Conservation (phyloP, 192 early-diverging fungal species). For the Piromyces sp. region DNA sequence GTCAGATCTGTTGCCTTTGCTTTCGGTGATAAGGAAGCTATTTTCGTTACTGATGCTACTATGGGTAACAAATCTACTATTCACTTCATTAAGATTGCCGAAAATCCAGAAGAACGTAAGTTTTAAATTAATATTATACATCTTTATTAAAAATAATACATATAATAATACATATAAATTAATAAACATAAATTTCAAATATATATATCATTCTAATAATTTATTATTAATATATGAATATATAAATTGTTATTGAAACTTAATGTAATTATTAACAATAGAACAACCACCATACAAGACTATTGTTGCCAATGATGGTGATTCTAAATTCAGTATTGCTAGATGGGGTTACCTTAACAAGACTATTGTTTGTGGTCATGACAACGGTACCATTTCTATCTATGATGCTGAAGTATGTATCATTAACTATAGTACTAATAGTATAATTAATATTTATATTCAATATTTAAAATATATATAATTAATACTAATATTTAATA, state of each 20-base stretch:
- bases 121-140: background rate
- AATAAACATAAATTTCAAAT: no score
- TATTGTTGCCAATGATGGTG: constrained; percentile 42
- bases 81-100: constrained; percentile 61
- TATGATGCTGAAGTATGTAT: constrained; percentile 59
- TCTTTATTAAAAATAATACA: no score
- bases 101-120: constrained; percentile 34
- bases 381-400: constrained; percentile 75
- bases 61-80: constrained; percentile 85
- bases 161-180: no score
- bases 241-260: no score
- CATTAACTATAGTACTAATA: background rate
- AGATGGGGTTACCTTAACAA: constrained; percentile 84
- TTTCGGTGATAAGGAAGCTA: constrained; percentile 67
- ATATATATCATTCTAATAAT: no score
- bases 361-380: constrained; percentile 84
- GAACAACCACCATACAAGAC: constrained; percentile 16
- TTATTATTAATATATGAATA: no score
- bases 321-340: constrained; percentile 74
- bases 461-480: no score
- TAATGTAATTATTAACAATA: background rate
- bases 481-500: no score
- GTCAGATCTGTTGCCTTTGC: constrained; percentile 82
- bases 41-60: constrained; percentile 87
- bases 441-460: background rate